These are phyloP conservation scores for Nannochloropsis granulata DNA, from an alignment of 108 stramenopile genomes.

Conservation along the genomic window DNA sequence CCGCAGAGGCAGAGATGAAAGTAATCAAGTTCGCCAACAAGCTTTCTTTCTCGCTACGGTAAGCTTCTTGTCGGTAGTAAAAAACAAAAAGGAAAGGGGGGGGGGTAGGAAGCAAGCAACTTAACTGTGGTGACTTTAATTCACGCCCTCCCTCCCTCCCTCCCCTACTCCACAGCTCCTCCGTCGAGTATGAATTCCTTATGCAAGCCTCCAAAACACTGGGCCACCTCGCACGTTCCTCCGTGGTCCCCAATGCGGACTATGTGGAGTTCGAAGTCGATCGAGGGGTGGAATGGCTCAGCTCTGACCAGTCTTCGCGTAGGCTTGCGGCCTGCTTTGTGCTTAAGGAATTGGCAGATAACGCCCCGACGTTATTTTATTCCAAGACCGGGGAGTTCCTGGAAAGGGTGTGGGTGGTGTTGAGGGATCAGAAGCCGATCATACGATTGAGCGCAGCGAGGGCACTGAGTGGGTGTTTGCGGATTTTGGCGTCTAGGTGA, in stretches of 20 bases:
- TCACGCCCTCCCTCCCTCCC: neutral
- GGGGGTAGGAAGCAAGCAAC: too few species aligned
- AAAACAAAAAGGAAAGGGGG: too few species aligned
- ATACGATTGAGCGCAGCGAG: constrained; percentile 78
- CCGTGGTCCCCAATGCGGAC: constrained; percentile 38
- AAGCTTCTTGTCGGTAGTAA: too few species aligned
- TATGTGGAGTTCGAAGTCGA: constrained; percentile 79
- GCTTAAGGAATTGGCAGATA: constrained; percentile 64
- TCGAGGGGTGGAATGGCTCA: constrained; percentile 77
- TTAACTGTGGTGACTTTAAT: neutral
- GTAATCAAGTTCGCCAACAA: constrained; percentile 78
- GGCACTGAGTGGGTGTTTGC: constrained; percentile 52
- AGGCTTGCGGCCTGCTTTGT: constrained; percentile 69
- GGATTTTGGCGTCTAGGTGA: constrained; percentile 4
- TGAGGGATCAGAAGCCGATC: constrained; percentile 63
- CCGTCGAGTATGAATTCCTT: constrained; percentile 62
- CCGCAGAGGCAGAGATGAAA: constrained; percentile 67
- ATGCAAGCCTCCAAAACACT: constrained; percentile 61
- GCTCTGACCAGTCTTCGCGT: constrained; percentile 19
- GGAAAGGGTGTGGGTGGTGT: constrained; percentile 58
- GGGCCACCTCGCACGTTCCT: constrained; percentile 67
- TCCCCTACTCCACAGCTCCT: neutral
- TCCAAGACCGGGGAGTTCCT: constrained; percentile 70
- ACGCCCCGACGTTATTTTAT: constrained; percentile 79
- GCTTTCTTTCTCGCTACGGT: constrained; percentile 47